Base-by-base conservation (phyloP, 164 flowering plant genomes). In the grape (Vitis vinifera) region DNA sequence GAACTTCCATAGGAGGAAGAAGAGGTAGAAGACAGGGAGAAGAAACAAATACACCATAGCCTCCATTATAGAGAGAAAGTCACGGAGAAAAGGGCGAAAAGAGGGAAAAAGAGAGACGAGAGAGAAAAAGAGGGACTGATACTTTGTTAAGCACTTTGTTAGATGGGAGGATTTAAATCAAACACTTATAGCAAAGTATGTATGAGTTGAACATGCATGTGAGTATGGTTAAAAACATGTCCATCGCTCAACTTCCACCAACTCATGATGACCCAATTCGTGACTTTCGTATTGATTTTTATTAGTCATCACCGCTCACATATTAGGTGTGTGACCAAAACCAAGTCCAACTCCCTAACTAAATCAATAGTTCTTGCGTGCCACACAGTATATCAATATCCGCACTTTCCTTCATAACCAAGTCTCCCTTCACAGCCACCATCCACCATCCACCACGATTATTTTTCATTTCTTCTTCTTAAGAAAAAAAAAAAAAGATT, bases 1-100 rank as follows among this genome's bases (percentile, higher is more conserved):
- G 56, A 62, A n/a, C 47, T 78, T 79, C 78, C 72, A 72, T 11
- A 85, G 13, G 53, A 59, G 16, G 69, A 66, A 60, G 58, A 81
- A 10, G 47, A 75, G 27, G 14, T 52, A 73, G 44, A 69, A 55
- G 12, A 69, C n/a, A 17, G 71, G 65, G 7, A 76, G 62, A 10
- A 51, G 10, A 57, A 8, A 68, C 10, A 77, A 9, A 23, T 79
- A 53, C 44, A 48, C 31, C 67, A 75, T 17, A 50, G 67, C 37
- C 59, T 72, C 83, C 85, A 84, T 81, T 29, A 23, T 71, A 66
- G 56, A 49, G 57, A 65, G 27, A 44, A 65, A 59, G 27, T 15
- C 69, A 16, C 65, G 4, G 62, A 44, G 75, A 62, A 29, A 51
- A 53, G 51, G 60, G 27, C 0, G 29, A 14, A 50, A 14, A 17